phyloP scores from a whole-genome alignment of 129 eudicot genomes.

The Kitagawia praeruptora region DNA sequence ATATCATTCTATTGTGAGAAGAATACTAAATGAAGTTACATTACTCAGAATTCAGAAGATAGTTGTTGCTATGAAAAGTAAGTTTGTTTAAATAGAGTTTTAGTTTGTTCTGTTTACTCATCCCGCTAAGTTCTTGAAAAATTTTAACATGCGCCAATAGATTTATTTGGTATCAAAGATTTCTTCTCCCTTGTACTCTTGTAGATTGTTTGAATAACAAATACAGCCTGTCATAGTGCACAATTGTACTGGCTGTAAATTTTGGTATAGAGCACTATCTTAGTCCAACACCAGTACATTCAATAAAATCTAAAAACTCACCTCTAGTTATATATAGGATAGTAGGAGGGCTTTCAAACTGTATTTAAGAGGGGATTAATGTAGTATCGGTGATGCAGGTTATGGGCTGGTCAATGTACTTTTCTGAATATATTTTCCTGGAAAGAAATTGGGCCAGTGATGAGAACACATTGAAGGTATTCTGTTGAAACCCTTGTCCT shows the following conservation, averaged over 20 bases:
- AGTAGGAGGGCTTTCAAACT: background rate
- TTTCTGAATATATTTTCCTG: constrained; percentile 52
- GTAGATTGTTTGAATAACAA: background rate
- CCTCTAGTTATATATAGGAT: background rate
- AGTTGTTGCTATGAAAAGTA: no score
- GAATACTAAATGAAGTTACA: no score
- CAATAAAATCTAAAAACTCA: background rate
- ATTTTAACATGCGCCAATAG: background rate
- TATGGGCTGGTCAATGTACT: constrained; percentile 78
- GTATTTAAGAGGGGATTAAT: constrained; percentile 9
- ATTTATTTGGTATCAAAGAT: background rate
- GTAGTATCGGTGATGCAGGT: constrained; percentile 36
- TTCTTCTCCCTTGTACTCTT: background rate
- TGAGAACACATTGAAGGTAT: constrained; percentile 44
- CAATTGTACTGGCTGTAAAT: background rate
- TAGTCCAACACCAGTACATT: background rate
- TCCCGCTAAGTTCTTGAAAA: no score
- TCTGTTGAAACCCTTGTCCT: background rate
- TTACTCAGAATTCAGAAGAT: no score
- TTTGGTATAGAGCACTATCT: background rate
- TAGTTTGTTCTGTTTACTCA: no score
- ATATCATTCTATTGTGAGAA: background rate
- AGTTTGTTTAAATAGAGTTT: no score
- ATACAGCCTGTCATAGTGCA: background rate
- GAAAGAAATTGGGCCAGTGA: constrained; percentile 69